Evolutionary conservation across 805 yeast species (phyloP), one percentile per base, ranked within the genome.

Genomic region (Ogataea siamensis): DNA sequence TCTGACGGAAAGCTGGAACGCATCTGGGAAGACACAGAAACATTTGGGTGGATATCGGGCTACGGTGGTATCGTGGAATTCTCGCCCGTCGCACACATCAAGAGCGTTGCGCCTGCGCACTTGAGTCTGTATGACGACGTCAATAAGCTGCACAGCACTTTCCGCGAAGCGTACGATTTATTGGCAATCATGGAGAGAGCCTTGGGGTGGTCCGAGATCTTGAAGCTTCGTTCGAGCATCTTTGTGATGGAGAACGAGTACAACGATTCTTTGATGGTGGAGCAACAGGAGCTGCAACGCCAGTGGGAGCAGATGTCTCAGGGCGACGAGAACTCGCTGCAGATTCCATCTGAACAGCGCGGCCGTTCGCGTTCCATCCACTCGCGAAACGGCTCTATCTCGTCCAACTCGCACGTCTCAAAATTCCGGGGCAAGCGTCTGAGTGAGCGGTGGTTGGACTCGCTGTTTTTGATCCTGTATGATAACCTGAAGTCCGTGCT

Each of bases 191-290:
- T 93, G 47, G 77, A 80, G 3, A 72, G 80, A 13, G 63, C 70
- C 16, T 66, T 80, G 27, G 96, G 96, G 4, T 91, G 99, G 99
- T 87, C 86, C 49, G 75, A 72, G 23, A 60, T 87, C 23, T 68
- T 89, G 47, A 66, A 68, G 40, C 54, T 80, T 25, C 76, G 96
- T 42, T 77, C 88, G 1, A 64, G 70, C 13, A 79, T 84, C 0
- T 91, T 91, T 62, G 77, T 87, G 7, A 91, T 91, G 88, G 86
- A 80, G 52, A 78, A 74, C 27, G 91, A 84, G 54, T 78, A 78
- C 49, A 47, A 58, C 33, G 52, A 51, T 29, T 38, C 46, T n/a
- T 39, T 47, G 14, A 43, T 47, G 20, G 42, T 39, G 14, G 50
- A 50, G 33, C 35, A 46, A 16, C 50, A 45, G 36, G 47, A 27